Evolutionary conservation across 2,329 filamentous ascomycete species (phyloP), one percentile per base, ranked within the genome.

Genomic region (Aureobasidium uvarum): DNA sequence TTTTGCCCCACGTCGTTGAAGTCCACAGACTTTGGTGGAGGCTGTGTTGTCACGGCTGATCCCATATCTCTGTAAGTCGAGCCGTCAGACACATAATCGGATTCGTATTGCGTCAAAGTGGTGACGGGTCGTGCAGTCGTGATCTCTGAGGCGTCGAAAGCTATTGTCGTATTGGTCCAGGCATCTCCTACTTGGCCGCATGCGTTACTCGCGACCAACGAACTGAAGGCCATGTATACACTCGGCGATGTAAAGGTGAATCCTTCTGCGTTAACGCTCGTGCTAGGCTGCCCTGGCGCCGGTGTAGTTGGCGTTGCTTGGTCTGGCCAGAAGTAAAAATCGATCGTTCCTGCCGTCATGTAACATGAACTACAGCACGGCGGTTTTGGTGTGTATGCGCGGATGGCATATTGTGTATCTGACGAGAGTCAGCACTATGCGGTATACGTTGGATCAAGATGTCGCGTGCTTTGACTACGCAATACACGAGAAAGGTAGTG

Each of bases 211-310:
- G 66, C 66, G 14, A 28, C 52, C 11, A 67, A 33, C 1, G 64
- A 63, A 28, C 51, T 66, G 18, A 67, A 67, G 10, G 62, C 64
- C 54, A 67, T 59, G 33, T 67, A 67, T 16, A 67, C 66, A 31
- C 66, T 67, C 13, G 66, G 66, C 7, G 66, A 67, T 5, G 66
- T 67, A 38, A 67, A 66, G 20, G 59, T 67, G 48, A 64, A 67
- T 28, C 66, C 66, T 23, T 64, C 33, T 6, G 58, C 28, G n/a
- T 67, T 51, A 5, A 65, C 59, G 18, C 51, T 58, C 14, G 66
- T 67, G 31, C 55, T 67, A 1, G 59, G 64, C 38, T 56, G 39
- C 11, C 43, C 64, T 10, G 59, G 33, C 16, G 63, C 43, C 20
- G 63, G 43, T 39, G 45, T 18, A 16, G 66, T 66, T 5, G 66